These are phyloP conservation scores for Amylostereum areolatum DNA, from an alignment of 1,284 basidiomycete species.

Conservation along the genomic window DNA sequence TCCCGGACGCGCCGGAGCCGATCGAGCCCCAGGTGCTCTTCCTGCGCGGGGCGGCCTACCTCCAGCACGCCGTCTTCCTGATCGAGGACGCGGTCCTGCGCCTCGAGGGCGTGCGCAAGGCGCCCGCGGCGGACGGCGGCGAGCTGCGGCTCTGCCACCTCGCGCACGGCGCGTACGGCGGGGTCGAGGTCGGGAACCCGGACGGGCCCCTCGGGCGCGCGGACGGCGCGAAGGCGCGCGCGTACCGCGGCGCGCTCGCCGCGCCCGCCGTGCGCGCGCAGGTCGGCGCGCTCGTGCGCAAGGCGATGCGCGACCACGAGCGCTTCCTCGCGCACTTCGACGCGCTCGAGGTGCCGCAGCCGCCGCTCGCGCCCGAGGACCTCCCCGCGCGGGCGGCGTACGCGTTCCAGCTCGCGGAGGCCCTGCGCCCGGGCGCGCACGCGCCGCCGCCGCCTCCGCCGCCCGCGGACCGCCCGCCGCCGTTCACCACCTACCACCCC, in stretches of 20 bases:
- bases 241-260: conserved; percentile 54
- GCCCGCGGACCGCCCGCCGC: conserved; percentile 31
- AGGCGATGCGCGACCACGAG: conserved; percentile 74
- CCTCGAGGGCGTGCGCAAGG: conserved; percentile 61
- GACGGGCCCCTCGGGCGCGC: conserved; percentile 64
- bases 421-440: conserved; percentile 55
- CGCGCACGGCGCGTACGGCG: conserved; percentile 61
- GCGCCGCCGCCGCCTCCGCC: conserved; percentile 25
- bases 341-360: conserved; percentile 43
- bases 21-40: conserved; percentile 80
- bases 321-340: conserved; percentile 77
- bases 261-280: conserved; percentile 51
- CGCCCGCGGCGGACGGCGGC: conserved; percentile 50
- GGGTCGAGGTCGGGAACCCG: conserved; percentile 69
- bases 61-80: conserved; percentile 67
- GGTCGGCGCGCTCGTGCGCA: conserved; percentile 52
- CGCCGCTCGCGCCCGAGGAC: conserved; percentile 32
- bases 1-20: conserved; percentile 70
- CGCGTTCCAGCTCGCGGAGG: conserved; percentile 63
- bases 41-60: conserved; percentile 69
- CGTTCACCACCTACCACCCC: conserved; percentile 81
- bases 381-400: conserved; percentile 51
- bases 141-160: conserved; percentile 71
- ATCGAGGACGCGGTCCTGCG: conserved; percentile 65
- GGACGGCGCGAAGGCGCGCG: conserved; percentile 51